phyloP scores from a whole-genome alignment of 2,329 filamentous ascomycete genomes.

The Pestalotiopsis sp. region DNA sequence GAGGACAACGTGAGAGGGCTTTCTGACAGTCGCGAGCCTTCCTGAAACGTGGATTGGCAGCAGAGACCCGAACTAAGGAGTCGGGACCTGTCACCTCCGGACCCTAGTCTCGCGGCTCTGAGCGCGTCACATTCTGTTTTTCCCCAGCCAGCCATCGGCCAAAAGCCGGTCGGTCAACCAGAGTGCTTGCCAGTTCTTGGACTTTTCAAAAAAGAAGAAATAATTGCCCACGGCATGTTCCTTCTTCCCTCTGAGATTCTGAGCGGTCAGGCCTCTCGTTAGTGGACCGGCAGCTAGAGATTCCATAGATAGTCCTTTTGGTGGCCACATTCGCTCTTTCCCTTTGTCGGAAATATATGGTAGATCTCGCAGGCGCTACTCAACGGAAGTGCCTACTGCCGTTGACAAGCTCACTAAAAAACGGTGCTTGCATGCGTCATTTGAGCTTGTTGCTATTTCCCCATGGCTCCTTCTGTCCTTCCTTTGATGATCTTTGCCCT shows the following conservation, averaged over 20 bases:
- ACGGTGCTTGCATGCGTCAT: neutral
- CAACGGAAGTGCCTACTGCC: neutral
- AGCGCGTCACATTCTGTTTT: constrained; percentile 24
- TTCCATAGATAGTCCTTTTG: too few species aligned
- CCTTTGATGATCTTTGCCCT: neutral
- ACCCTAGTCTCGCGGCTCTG: constrained; percentile 23
- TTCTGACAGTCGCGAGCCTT: constrained; percentile 18
- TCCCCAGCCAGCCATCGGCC: constrained; percentile 4
- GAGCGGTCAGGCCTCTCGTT: too few species aligned
- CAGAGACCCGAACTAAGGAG: constrained; percentile 22
- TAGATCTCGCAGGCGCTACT: neutral
- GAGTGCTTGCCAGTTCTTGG: constrained; percentile 10
- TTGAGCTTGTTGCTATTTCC: neutral
- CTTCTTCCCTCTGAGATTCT: too few species aligned
- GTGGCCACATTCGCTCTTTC: too few species aligned
- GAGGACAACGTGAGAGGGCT: neutral
- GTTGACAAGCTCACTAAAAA: neutral
- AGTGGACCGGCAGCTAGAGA: too few species aligned
- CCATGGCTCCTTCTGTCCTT: neutral
- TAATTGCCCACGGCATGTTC: too few species aligned
- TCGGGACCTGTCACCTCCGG: constrained; percentile 29
- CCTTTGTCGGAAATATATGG: neutral
- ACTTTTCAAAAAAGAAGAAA: too few species aligned
- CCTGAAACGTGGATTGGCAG: constrained; percentile 30
- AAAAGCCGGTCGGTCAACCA: neutral